phyloP scores from a whole-genome alignment of 768 basidiomycete species.

The Trametes punicea region DNA sequence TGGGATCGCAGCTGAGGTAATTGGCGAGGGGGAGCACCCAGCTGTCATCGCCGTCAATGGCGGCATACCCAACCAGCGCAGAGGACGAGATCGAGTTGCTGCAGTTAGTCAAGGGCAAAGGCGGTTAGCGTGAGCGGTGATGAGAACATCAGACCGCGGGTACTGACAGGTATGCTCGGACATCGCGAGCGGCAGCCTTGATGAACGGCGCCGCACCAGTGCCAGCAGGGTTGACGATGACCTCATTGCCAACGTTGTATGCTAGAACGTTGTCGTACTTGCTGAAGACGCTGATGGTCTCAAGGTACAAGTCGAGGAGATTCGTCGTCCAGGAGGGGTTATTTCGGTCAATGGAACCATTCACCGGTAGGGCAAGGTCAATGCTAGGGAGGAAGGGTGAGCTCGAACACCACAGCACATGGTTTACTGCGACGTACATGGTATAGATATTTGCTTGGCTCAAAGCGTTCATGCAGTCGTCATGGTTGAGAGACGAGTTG shows the following conservation, averaged over 20 bases:
- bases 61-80: slow-evolving; percentile 79
- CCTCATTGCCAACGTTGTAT: slow-evolving; percentile 89
- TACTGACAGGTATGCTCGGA: slow-evolving; percentile 80
- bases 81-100: slow-evolving; percentile 63
- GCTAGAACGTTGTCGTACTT: slow-evolving; percentile 89
- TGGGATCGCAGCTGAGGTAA: slow-evolving; percentile 75
- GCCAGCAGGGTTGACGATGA: slow-evolving; percentile 54
- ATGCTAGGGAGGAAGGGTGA: slow-evolving; percentile 47
- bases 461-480: slow-evolving; percentile 78
- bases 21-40: slow-evolving; percentile 70
- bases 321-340: slow-evolving; percentile 78
- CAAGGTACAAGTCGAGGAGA: slow-evolving; percentile 72
- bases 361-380: slow-evolving; percentile 80
- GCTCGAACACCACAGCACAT: not conserved
- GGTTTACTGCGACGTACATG: slow-evolving; percentile 64
- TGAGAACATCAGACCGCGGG: not conserved
- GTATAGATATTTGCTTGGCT: slow-evolving; percentile 82
- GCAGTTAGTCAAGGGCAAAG: not conserved
- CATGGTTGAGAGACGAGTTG: slow-evolving; percentile 78
- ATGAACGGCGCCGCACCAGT: slow-evolving; percentile 74
- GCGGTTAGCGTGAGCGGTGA: not conserved
- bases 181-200: slow-evolving; percentile 88
- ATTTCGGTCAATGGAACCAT: slow-evolving; percentile 78
- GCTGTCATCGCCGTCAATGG: slow-evolving; percentile 66
- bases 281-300: slow-evolving; percentile 74